A percentile compares a stretch with the other conserved stretches of the same genome.
Conservation (phyloP, 352 stramenopile genomes). For the Phytophthora hibernalis region DNA sequence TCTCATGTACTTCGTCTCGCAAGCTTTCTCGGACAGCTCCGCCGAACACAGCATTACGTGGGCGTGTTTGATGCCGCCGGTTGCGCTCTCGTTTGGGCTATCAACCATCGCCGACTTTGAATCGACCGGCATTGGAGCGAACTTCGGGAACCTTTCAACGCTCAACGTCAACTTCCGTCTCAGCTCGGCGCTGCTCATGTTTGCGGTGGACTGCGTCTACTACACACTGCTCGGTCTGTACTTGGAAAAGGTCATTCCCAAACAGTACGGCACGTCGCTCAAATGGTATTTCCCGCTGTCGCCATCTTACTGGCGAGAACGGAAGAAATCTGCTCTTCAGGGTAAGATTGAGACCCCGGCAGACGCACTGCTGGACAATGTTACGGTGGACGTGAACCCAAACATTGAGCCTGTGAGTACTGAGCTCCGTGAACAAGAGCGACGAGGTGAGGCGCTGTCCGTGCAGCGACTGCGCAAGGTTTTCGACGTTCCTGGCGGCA, state of each 20-base stretch:
- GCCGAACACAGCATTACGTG: slow-evolving; percentile 42
- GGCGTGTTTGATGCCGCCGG: slow-evolving; percentile 58
- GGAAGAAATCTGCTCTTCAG: not conserved
- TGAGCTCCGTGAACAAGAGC: slow-evolving; percentile 58
- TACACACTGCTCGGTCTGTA: slow-evolving; percentile 93
- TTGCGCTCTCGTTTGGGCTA: slow-evolving; percentile 69
- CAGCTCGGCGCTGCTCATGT: slow-evolving; percentile 63
- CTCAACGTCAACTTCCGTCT: slow-evolving; percentile 67
- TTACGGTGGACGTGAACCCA: slow-evolving; percentile 51
- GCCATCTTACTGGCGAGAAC: slow-evolving; percentile 39
- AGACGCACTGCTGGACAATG: slow-evolving; percentile 29
- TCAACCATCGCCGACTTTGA: slow-evolving; percentile 58
- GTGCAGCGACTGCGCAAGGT: slow-evolving; percentile 75
- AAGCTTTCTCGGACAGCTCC: slow-evolving; percentile 35
- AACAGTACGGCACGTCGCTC: slow-evolving; percentile 84
- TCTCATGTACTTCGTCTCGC: slow-evolving; percentile 82
- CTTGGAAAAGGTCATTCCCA: slow-evolving; percentile 91
- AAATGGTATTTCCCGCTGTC: slow-evolving; percentile 93
- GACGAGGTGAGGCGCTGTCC: slow-evolving; percentile 50
- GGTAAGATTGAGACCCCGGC: slow-evolving; percentile 29
- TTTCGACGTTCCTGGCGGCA: slow-evolving; percentile 79
- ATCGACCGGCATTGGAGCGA: slow-evolving; percentile 46
- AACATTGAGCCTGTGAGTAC: slow-evolving; percentile 51
- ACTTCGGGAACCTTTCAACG: slow-evolving; percentile 43
- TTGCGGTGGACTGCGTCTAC: slow-evolving; percentile 84